These are phyloP conservation scores for Colletotrichum echinochloae DNA, from an alignment of 2,329 filamentous ascomycete genomes.

Conservation along the genomic window DNA sequence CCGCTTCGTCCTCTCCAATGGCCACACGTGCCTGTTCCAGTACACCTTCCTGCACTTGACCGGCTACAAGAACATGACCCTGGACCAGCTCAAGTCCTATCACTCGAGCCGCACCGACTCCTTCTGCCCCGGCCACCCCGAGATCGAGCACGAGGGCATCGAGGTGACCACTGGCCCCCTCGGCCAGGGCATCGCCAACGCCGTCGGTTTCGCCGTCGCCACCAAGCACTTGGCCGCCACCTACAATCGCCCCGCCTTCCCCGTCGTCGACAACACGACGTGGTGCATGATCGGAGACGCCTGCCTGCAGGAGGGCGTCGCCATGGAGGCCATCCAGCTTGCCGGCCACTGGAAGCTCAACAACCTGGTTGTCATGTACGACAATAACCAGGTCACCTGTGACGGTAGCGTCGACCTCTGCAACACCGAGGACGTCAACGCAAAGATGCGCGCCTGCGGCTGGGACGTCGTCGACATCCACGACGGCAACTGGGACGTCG, in stretches of 20 bases:
- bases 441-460: conserved; percentile 67
- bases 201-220: conserved; percentile 69
- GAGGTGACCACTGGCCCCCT: conserved; percentile 71
- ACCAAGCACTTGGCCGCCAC: conserved; percentile 66
- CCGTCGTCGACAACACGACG: conserved; percentile 63
- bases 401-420: conserved; percentile 65
- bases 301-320: conserved; percentile 69
- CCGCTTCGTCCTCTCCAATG: conserved; percentile 72
- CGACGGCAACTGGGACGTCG: conserved; percentile 65
- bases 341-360: conserved; percentile 67
- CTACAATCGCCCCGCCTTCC: conserved; percentile 63
- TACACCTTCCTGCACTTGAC: conserved; percentile 65
- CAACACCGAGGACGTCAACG: conserved; percentile 68
- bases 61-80: conserved; percentile 66
- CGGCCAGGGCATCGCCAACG: conserved; percentile 71
- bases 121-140: conserved; percentile 67
- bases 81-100: conserved; percentile 69
- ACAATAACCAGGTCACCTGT: conserved; percentile 72
- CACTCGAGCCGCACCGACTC: conserved; percentile 58
- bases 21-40: conserved; percentile 67
- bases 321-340: conserved; percentile 66
- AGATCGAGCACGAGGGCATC: conserved; percentile 68
- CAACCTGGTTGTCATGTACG: conserved; percentile 69
- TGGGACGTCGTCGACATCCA: conserved; percentile 67
- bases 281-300: conserved; percentile 71